Evolutionary conservation across 257 asterid species (phyloP).

Genomic region (Gardenia jasminoides): DNA sequence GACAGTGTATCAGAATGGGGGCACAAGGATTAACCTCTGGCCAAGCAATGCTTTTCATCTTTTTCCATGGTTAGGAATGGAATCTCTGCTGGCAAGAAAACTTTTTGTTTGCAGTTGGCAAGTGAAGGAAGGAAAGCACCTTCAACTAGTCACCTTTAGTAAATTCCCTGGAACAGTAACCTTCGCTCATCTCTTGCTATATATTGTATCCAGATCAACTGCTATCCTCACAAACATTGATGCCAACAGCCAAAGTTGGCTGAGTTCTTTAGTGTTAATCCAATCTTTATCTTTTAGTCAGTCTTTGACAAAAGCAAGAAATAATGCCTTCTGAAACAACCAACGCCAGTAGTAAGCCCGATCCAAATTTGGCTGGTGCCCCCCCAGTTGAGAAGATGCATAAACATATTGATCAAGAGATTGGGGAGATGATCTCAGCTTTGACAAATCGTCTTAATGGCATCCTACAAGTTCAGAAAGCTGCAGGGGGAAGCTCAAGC

Average conservation of each 20-base stretch:
- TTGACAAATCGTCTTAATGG: conserved; percentile 52
- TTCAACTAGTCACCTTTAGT: too few species aligned
- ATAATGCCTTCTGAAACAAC: conserved; percentile 43
- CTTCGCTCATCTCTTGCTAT: neutral
- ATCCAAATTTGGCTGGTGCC: conserved; percentile 25
- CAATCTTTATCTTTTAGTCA: neutral
- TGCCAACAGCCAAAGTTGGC: neutral
- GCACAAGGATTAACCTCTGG: neutral
- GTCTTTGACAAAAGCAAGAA: neutral
- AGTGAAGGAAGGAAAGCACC: neutral
- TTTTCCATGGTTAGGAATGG: neutral
- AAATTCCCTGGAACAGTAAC: too few species aligned
- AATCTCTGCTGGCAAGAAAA: too few species aligned
- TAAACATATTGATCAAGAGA: conserved; percentile 51
- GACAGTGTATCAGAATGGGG: neutral
- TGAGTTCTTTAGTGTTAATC: neutral
- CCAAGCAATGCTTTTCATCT: neutral
- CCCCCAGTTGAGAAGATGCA: conserved; percentile 27
- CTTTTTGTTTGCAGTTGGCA: neutral
- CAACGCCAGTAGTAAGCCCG: conserved; percentile 14
- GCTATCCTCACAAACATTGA: neutral
- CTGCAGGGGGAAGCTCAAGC: conserved; percentile 27
- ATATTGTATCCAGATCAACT: neutral
- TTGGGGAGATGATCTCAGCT: conserved; percentile 53
- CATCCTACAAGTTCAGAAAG: conserved; percentile 46